Base-by-base conservation (phyloP, 2,329 filamentous ascomycete genomes). In the Trichoderma harzianum region DNA sequence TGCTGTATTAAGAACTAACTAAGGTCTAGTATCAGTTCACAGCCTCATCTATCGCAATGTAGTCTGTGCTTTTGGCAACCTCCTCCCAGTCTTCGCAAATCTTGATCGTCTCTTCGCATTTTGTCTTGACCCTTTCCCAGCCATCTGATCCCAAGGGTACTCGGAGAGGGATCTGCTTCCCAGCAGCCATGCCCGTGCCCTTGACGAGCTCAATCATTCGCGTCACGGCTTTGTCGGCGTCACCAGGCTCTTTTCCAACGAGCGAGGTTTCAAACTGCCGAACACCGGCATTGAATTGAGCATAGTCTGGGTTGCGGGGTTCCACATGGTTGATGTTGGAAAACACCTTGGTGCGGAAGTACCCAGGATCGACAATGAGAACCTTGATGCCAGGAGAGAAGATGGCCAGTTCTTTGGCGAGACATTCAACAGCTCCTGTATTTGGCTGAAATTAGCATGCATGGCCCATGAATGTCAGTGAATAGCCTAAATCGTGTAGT, bases 151-250 rank as follows among this genome's bases (percentile, higher is more conserved):
- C 87, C 12, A 90, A 80, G 0, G 87, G 82, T 16, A 86, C 82
- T 34, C 87, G 80, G 8, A 89, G 74, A 4, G 87, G 88, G 2
- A 81, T 34, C 0, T 57, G 67, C 58, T 71, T 80, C 0, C 79
- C 80, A 2, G 73, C 75, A 1, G 74, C 79, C n/a, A 78, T 68
- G 0, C 79, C 79, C 4, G 85, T 86, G 16, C 87, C 83, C 14
- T 85, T 81, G 1, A 86, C 87, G 18, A 90, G 76, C 67, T 89
- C 85, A 74, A 88, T 87, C 79, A 88, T 87, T 0, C 82, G 82
- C 26, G 82, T 79, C 1, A 84, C 85, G 3, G 82, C 86, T 76
- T 88, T 86, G 0, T 74, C 73, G 3, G 86, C 84, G 72, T 89
- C 86, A 3, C 87, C 86, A 1, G 83, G 82, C 65, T 87, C 83